Evolutionary conservation across 139 green algal species (phyloP).

Genomic region (Chlorella sorokiniana): DNA sequence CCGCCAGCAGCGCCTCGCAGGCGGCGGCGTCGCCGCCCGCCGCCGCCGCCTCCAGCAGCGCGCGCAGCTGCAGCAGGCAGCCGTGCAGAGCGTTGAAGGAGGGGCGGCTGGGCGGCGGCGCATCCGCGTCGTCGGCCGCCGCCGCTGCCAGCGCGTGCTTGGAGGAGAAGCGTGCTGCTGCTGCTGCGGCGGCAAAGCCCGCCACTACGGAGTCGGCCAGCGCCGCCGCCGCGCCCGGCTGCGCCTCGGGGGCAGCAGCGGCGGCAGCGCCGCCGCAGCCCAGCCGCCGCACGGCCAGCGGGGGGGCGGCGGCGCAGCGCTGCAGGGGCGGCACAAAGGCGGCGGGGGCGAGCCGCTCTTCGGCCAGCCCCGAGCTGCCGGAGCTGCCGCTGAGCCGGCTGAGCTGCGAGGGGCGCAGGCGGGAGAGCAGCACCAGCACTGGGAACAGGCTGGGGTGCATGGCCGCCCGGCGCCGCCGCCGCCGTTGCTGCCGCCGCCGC

Average conservation of each 20-base stretch:
- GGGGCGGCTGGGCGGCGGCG: background rate
- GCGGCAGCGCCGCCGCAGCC: conserved; percentile 67
- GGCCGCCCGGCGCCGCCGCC: background rate
- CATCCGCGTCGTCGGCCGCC: background rate
- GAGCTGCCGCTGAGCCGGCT: conserved; percentile 13
- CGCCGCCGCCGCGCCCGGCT: conserved; percentile 30
- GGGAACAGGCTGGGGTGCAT: conserved; percentile 83
- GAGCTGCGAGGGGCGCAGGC: conserved; percentile 33
- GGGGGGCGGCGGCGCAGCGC: conserved; percentile 52
- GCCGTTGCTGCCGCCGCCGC: background rate
- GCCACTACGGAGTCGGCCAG: conserved; percentile 31
- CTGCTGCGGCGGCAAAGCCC: background rate
- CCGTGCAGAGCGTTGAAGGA: conserved; percentile 57
- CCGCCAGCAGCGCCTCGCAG: background rate
- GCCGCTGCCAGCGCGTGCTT: too few relatives aligned
- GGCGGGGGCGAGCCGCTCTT: conserved; percentile 51
- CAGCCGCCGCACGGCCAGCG: conserved; percentile 69
- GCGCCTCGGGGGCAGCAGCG: conserved; percentile 65
- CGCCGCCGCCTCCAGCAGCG: conserved; percentile 43
- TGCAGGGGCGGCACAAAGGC: conserved; percentile 68
- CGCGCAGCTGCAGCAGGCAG: conserved; percentile 62
- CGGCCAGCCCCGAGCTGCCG: conserved; percentile 6
- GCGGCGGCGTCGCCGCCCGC: background rate
- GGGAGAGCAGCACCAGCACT: conserved; percentile 82
- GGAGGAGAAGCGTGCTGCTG: too few relatives aligned